Evolutionary conservation across 768 basidiomycete genomes (phyloP), one percentile per base, ranked within the genome.

Genomic region (Rhodotorula diobovata): DNA sequence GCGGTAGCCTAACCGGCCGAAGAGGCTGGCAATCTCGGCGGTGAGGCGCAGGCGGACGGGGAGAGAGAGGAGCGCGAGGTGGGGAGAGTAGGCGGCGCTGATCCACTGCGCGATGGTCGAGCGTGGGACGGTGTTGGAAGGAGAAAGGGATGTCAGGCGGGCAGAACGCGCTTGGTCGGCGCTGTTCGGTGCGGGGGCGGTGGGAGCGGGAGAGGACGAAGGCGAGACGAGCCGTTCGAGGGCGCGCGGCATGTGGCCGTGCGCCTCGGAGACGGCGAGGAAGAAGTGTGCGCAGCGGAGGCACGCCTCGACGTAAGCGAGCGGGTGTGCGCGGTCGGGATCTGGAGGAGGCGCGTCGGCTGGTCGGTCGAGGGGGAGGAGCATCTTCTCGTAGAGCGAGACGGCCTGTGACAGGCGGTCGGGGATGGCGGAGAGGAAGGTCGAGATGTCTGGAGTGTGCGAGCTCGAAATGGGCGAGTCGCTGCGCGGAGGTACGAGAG

Each of bases 201-300:
- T 4, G 37, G 57, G 3, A 87, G 81, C 76, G 30, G 73, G 28
- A 53, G 76, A 61, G 34, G 78, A 46, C 84, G 87, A 41, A 28
- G 86, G 85, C 73, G 91, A 87, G 7, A 90, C 88, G 41, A 89
- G 82, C 1, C 87, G 85, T 6, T 90, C 90, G 88, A 91, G 92
- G 34, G 92, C 92, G 79, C 90, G 90, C n/a, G 88, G 86, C 56
- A 89, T 87, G 89, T 90, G 90, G 16, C 67, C 60, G 55, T 72
- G 62, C 23, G 71, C 46, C 34, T 76, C 72, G 39, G 56, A 67
- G 21, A 91, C 82, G 32, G 89, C 85, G 77, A 90, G 89, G 25
- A 92, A 82, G 60, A 94, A 83, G 4, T 86, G 85, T 12, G 88
- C 82, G 77, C 90, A 90, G 51, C 91, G 86, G 18, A 93, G 82